These are phyloP conservation scores for Adansonia madagascariensis DNA, from an alignment of 441 rosid genomes.

Conservation along the genomic window DNA sequence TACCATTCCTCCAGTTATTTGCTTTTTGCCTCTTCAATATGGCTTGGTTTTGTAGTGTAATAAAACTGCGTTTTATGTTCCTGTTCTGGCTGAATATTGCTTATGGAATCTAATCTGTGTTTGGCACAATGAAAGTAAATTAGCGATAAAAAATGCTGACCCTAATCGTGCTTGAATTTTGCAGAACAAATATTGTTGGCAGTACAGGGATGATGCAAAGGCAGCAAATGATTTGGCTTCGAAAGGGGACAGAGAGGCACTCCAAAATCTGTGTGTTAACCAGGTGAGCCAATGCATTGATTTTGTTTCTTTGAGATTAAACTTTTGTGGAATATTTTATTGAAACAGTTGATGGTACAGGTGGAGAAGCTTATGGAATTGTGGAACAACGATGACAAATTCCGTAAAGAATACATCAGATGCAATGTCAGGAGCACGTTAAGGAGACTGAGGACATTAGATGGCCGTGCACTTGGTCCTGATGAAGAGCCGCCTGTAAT, in stretches of 20 bases:
- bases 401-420: conserved; percentile 64
- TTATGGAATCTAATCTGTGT: background rate
- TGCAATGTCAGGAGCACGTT: conserved; percentile 63
- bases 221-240: conserved; percentile 61
- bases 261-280: conserved; percentile 60
- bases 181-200: conserved; percentile 63
- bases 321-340: conserved; percentile 11
- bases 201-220: conserved; percentile 64
- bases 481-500: conserved; percentile 66
- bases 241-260: conserved; percentile 59
- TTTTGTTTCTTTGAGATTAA: background rate
- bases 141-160: background rate
- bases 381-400: conserved; percentile 70
- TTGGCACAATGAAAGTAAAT: background rate
- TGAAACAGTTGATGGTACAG: conserved; percentile 43
- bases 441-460: conserved; percentile 74
- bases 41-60: background rate
- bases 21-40: background rate
- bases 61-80: background rate
- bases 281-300: conserved; percentile 50
- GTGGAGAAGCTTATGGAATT: conserved; percentile 69
- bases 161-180: conserved; percentile 25
- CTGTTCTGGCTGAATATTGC: background rate
- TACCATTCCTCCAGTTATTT: background rate
- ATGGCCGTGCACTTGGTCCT: conserved; percentile 89